Base-by-base conservation (phyloP, 2,329 filamentous ascomycete species). In the Leptoxyphium fumago region DNA sequence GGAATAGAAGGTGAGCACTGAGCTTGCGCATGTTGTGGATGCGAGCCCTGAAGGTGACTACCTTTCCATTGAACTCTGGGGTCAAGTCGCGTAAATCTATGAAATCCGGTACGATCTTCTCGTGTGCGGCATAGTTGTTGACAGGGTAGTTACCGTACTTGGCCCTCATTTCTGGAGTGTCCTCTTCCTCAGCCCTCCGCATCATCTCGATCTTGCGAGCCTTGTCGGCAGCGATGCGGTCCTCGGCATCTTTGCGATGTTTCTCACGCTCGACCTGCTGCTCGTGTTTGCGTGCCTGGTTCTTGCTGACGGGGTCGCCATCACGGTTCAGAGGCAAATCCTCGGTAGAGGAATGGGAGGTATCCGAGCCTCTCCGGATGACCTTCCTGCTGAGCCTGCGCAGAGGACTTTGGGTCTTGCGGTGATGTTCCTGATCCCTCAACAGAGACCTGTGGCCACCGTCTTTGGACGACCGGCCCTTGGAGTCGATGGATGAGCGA, bases 21-120 rank as follows among this genome's bases (percentile, higher is more conserved):
- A 94, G 74, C 53, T 82, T 81, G 40, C 88, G 78, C 46, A 91
- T 72, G 45, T 87, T 84, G 61, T 89, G 82, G 15, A 91, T 69
- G 29, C 84, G 74, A 30, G 80, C 82, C 36, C 77, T 76, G 64
- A 88, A 86, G 44, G 67, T 64, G 41, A 86, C 69, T 49, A 74
- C 67, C 52, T 78, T 65, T 29, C 78, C 80, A 15, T 72, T 67
- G 46, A 72, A 64, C n/a, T 65, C 63, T 2, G 64, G 58, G 5
- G 66, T 69, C 42, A 81, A 68, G 38, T 71, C 64, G 11, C 71
- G 65, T 14, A 81, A 62, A 18, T 69, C 62, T 43, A 67, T 56
- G 11, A 73, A 68, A 2, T 63, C 53, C 49, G 74, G 63, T 41
- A 67, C 59, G 46, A 68, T 63, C 59, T 68, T 66, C 45, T 69